Conservation (phyloP, 2,329 filamentous ascomycete species). For the Scedosporium apiospermum region DNA sequence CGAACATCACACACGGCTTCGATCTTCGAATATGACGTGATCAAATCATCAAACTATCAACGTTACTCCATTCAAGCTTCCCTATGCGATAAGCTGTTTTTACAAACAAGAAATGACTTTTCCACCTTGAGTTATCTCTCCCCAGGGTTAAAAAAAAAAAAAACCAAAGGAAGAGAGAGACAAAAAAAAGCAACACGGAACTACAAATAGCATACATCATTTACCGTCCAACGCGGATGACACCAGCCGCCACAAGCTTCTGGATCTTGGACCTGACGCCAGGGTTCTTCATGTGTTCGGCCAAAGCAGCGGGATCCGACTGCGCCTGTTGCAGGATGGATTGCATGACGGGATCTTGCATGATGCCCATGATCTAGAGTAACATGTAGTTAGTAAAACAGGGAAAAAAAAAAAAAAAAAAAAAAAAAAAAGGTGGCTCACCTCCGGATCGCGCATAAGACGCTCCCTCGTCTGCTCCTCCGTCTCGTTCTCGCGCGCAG, state of each 20-base stretch:
- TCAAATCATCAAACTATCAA: too few species aligned
- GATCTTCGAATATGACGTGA: too few species aligned
- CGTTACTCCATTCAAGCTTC: too few species aligned
- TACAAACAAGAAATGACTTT: neutral
- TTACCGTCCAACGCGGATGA: conserved; percentile 64
- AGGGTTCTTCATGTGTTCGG: conserved; percentile 96
- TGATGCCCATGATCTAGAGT: conserved; percentile 68
- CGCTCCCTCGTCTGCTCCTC: conserved; percentile 93
- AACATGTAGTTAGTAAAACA: neutral
- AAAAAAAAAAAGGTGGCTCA: conserved; percentile 33
- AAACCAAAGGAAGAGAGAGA: neutral
- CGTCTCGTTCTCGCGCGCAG: conserved; percentile 83
- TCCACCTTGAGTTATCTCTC: too few species aligned
- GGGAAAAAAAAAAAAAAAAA: neutral
- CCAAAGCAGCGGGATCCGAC: conserved; percentile 79
- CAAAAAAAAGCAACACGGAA: neutral
- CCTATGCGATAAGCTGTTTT: neutral
- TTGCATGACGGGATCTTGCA: conserved; percentile 97
- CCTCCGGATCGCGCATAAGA: conserved; percentile 82
- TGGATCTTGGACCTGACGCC: conserved; percentile 80
- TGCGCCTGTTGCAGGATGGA: conserved; percentile 95
- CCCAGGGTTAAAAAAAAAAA: neutral
- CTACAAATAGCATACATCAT: neutral
- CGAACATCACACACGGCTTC: too few species aligned
- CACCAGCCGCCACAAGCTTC: conserved; percentile 86